Percentiles rank a stretch among this genome's conserved stretches.
These are phyloP conservation scores for Mycena pura DNA, from an alignment of 768 basidiomycete species.

Conservation along the genomic window DNA sequence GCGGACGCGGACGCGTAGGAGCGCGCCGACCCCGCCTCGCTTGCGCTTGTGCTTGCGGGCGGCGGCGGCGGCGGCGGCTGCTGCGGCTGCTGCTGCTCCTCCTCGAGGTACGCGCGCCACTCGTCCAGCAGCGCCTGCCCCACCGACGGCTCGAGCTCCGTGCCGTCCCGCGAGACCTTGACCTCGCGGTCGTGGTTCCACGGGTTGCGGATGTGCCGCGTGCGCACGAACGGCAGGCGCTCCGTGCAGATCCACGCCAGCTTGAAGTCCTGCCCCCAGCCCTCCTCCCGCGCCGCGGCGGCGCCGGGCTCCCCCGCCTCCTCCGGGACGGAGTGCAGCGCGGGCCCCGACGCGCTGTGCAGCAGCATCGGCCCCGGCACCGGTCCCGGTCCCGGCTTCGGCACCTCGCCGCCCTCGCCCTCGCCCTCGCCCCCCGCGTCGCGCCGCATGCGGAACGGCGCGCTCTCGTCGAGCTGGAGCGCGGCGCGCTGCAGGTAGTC, in stretches of 20 bases:
- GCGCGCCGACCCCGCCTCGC: conserved; percentile 2
- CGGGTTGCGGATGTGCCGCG: conserved; percentile 84
- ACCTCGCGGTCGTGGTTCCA: conserved; percentile 90
- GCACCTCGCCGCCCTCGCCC: background rate
- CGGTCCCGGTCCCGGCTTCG: background rate
- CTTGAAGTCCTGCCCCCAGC: conserved; percentile 82
- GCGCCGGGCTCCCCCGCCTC: conserved; percentile 2
- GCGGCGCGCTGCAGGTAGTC: conserved; percentile 30
- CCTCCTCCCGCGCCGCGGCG: conserved; percentile 35
- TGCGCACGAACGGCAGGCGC: conserved; percentile 75
- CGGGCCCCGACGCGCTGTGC: background rate
- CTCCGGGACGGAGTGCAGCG: conserved; percentile 17
- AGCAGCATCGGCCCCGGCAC: background rate
- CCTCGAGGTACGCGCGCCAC: conserved; percentile 54
- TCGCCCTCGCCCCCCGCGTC: background rate
- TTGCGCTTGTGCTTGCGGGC: no score
- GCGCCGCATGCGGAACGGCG: conserved; percentile 30
- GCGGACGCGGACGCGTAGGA: background rate
- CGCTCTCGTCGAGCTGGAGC: conserved; percentile 40
- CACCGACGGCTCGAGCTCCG: conserved; percentile 85
- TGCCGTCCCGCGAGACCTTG: conserved; percentile 88
- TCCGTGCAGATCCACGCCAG: conserved; percentile 83
- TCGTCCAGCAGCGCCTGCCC: conserved; percentile 73
- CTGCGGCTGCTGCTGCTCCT: conserved; percentile 3
- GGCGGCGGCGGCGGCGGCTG: no score